These are phyloP conservation scores for Vicia sativa DNA, from an alignment of 306 rosid species.

Conservation along the genomic window DNA sequence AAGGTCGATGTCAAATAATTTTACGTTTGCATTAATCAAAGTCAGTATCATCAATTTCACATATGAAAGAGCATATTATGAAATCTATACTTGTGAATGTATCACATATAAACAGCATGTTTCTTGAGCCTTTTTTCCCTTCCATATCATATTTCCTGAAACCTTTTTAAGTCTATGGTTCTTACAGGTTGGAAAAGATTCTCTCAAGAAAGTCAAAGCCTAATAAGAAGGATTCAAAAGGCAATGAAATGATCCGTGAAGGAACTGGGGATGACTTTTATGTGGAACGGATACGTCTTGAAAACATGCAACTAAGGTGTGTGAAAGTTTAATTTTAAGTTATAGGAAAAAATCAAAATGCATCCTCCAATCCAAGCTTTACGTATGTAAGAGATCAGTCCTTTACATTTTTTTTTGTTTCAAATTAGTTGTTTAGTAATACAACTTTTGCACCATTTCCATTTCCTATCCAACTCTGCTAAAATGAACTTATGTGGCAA, in stretches of 20 bases:
- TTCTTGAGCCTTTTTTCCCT: conserved; percentile 12
- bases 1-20: conserved; percentile 29
- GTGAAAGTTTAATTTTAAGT: too few species aligned
- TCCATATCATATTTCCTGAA: not conserved
- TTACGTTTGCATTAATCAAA: conserved; percentile 26
- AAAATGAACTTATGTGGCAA: too few species aligned
- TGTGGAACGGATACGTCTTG: conserved; percentile 86
- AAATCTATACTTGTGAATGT: conserved; percentile 29
- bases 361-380: too few species aligned
- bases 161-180: conserved; percentile 25
- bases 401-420: too few species aligned
- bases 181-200: conserved; percentile 73
- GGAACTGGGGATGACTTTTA: conserved; percentile 48
- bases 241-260: conserved; percentile 50
- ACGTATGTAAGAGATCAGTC: too few species aligned
- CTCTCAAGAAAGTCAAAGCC: conserved; percentile 54
- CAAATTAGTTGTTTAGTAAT: too few species aligned
- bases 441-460: too few species aligned
- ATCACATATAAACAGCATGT: conserved; percentile 6
- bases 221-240: conserved; percentile 50
- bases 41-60: conserved; percentile 26
- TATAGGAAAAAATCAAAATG: too few species aligned
- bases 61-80: not conserved
- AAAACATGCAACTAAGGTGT: conserved; percentile 74
- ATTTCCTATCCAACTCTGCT: too few species aligned